Evolutionary conservation across 345 rosid species (phyloP).

Genomic region (Arabis alpina): DNA sequence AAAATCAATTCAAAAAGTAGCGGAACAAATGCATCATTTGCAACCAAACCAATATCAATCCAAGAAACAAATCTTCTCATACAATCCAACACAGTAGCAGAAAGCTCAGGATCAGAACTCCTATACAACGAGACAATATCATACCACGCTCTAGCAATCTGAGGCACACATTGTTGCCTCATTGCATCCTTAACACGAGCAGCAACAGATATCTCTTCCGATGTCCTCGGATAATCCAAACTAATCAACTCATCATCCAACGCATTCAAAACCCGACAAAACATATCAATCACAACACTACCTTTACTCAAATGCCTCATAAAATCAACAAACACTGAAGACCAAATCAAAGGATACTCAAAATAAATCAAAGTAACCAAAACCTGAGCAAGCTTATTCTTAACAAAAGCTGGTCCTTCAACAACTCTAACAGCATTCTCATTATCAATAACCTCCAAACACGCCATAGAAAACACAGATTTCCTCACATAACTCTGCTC

Average conservation of each 20-base stretch:
- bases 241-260: constrained; percentile 93
- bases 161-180: constrained; percentile 92
- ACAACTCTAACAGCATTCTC: constrained; percentile 53
- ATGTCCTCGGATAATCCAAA: constrained; percentile 75
- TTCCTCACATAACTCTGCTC: constrained; percentile 66
- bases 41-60: constrained; percentile 90
- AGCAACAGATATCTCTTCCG: constrained; percentile 70
- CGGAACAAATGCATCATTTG: constrained; percentile 72
- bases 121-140: constrained; percentile 66
- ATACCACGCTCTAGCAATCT: constrained; percentile 88
- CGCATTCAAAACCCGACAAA: constrained; percentile 85
- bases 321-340: constrained; percentile 77
- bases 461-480: constrained; percentile 74
- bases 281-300: constrained; percentile 75
- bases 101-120: constrained; percentile 74
- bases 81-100: constrained; percentile 69
- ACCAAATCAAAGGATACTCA: constrained; percentile 89
- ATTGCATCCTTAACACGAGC: constrained; percentile 89
- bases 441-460: constrained; percentile 58
- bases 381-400: constrained; percentile 94
- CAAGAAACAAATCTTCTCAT: constrained; percentile 87
- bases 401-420: constrained; percentile 79
- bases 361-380: constrained; percentile 82
- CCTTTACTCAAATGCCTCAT: constrained; percentile 72
- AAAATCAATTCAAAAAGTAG: constrained; percentile 77